Conservation (phyloP, 2,329 filamentous ascomycete genomes). For the Mycosphaerella sp. region DNA sequence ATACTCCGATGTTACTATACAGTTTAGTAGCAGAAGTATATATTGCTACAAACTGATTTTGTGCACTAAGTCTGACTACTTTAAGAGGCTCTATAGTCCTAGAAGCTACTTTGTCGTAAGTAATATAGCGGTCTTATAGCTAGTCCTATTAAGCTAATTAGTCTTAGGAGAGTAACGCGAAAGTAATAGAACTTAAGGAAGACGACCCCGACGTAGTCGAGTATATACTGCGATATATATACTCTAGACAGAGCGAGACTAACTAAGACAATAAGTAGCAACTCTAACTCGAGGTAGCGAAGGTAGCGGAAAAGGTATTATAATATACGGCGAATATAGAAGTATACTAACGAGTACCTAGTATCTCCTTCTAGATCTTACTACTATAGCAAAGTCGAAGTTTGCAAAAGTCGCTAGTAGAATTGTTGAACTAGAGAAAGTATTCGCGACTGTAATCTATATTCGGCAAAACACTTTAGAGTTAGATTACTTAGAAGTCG, state of each 20-base stretch:
- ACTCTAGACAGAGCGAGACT: neutral
- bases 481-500: neutral
- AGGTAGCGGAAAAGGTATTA: neutral
- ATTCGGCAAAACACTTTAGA: neutral
- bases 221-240: conserved; percentile 10
- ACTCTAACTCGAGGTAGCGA: conserved; percentile 7
- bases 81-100: conserved; percentile 7
- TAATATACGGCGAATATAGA: neutral
- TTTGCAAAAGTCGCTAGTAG: neutral
- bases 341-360: neutral
- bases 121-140: no score
- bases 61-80: conserved; percentile 12
- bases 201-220: conserved; percentile 14
- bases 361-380: neutral
- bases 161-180: neutral
- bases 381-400: neutral
- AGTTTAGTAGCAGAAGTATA: conserved; percentile 6
- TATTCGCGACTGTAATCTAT: neutral
- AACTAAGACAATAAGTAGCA: neutral
- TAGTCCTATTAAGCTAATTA: no score
- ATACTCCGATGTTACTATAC: conserved; percentile 11
- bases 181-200: conserved; percentile 11
- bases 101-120: conserved; percentile 4
- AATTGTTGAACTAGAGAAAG: neutral
- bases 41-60: conserved; percentile 14